Conservation (phyloP, 768 basidiomycete genomes). For the Exidia glandulosa region DNA sequence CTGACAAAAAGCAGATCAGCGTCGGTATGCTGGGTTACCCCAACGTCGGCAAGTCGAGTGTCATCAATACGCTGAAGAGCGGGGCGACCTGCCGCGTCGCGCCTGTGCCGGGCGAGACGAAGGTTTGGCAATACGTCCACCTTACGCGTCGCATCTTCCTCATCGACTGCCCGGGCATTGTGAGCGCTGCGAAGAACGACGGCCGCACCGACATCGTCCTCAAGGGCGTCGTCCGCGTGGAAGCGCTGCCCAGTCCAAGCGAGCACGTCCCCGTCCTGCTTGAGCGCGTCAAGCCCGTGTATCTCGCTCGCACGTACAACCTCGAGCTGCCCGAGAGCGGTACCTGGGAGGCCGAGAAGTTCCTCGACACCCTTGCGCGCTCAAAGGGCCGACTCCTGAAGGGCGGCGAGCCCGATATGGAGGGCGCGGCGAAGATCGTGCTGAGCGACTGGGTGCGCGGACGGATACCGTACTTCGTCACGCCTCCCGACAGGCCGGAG, state of each 20-base stretch:
- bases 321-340: conserved; percentile 49
- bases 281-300: conserved; percentile 83
- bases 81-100: conserved; percentile 96
- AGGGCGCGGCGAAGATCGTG: conserved; percentile 89
- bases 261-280: conserved; percentile 86
- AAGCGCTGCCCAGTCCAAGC: conserved; percentile 84
- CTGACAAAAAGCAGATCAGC: conserved; percentile 98
- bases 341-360: conserved; percentile 61
- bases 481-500: conserved; percentile 76
- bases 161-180: conserved; percentile 98
- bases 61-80: conserved; percentile 98
- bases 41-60: conserved; percentile 93
- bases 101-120: conserved; percentile 96
- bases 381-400: conserved; percentile 88
- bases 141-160: conserved; percentile 93
- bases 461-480: conserved; percentile 91
- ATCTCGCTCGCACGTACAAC: conserved; percentile 78
- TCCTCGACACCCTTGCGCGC: conserved; percentile 76
- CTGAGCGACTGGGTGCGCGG: conserved; percentile 96
- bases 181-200: conserved; percentile 75
- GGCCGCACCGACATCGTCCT: conserved; percentile 84
- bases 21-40: conserved; percentile 98
- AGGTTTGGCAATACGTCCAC: conserved; percentile 99
- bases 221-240: conserved; percentile 94
- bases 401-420: conserved; percentile 88